Conservation (phyloP, 495 filamentous ascomycete genomes). For the Usnea hakonensis region DNA sequence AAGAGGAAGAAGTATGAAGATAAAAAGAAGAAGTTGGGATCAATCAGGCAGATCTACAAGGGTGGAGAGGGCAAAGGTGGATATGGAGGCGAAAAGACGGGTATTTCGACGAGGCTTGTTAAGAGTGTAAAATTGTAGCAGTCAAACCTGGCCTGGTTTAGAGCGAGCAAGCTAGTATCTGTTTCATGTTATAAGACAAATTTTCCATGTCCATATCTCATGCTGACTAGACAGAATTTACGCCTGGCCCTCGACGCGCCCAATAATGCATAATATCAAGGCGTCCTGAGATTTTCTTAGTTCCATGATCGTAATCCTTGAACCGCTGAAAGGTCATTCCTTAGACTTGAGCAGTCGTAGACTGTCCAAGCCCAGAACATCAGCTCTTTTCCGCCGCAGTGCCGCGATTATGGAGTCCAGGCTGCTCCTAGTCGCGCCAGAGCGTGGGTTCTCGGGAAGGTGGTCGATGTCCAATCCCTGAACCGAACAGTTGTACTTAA, state of each 20-base stretch:
- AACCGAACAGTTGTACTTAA: background rate
- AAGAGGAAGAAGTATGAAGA: conserved; percentile 90
- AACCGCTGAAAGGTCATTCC: too few species aligned
- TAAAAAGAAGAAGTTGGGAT: conserved; percentile 89
- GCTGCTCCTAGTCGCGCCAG: background rate
- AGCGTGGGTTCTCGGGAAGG: background rate
- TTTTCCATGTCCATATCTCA: background rate
- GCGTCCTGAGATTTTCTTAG: background rate
- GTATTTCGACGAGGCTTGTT: conserved; percentile 88
- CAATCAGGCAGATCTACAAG: conserved; percentile 73
- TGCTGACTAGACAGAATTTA: background rate
- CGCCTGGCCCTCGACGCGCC: background rate
- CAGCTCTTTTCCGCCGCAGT: background rate
- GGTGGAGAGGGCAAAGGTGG: conserved; percentile 81
- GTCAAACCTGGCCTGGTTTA: background rate
- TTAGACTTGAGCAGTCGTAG: background rate
- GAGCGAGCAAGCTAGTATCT: background rate
- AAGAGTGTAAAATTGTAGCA: conserved; percentile 80
- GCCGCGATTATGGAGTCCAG: too few species aligned
- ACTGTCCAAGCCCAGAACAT: background rate
- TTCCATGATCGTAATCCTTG: background rate
- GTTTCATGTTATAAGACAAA: background rate
- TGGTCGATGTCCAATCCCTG: background rate
- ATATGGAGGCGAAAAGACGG: conserved; percentile 87
- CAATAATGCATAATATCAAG: background rate